Evolutionary conservation across 805 yeast species (phyloP).

Genomic region (Maudiozyma barnettii): DNA sequence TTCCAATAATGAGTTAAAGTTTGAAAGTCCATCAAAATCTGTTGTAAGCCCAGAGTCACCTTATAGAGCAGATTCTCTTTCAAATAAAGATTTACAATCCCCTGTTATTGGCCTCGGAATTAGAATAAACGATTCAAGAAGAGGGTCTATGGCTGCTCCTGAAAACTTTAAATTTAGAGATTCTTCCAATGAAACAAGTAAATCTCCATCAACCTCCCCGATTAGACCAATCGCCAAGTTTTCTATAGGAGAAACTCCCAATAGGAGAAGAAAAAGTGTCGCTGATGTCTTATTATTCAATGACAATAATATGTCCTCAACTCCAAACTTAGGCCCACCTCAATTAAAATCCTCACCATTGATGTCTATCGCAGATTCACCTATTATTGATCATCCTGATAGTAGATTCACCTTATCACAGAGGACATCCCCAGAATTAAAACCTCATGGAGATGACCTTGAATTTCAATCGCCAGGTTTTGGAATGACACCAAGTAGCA

Average conservation of each 20-base stretch:
- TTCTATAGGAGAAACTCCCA: conserved; percentile 1
- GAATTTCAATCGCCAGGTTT: conserved; percentile 16
- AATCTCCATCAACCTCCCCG: conserved; percentile 2
- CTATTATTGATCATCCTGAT: conserved; percentile 21
- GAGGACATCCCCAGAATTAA: conserved; percentile 38
- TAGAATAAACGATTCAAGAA: neutral
- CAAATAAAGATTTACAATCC: neutral
- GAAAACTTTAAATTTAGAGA: neutral
- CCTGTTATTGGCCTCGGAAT: conserved; percentile 7
- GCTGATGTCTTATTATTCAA: neutral
- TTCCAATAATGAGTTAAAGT: neutral
- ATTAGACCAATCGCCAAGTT: conserved; percentile 1
- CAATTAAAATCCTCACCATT: neutral
- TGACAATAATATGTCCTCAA: neutral
- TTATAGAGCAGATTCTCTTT: neutral
- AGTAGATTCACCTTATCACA: conserved; percentile 30
- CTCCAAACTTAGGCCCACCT: conserved; percentile 6
- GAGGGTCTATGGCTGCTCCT: neutral
- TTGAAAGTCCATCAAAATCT: neutral
- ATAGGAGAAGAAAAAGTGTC: neutral
- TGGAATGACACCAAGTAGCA: conserved; percentile 1
- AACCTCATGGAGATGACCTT: conserved; percentile 24
- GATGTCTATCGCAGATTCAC: neutral
- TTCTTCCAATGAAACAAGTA: neutral
- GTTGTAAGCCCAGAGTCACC: neutral